Evolutionary conservation across 768 basidiomycete species (phyloP).

Genomic region (Podaxis sp.): DNA sequence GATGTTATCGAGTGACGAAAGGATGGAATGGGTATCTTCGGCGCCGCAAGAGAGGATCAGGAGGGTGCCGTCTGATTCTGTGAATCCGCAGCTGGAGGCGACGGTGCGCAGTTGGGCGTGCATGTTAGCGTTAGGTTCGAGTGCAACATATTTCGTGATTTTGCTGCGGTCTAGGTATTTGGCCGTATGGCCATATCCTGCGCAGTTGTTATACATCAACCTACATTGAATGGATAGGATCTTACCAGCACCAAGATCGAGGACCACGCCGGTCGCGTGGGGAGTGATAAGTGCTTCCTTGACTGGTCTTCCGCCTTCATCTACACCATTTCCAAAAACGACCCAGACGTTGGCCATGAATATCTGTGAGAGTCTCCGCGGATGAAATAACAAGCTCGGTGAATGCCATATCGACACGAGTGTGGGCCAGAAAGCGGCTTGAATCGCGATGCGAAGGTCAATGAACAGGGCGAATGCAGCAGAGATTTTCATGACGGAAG

Average conservation of each 20-base stretch:
- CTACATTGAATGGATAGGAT: not conserved
- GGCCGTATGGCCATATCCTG: conserved; percentile 64
- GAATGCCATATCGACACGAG: conserved; percentile 34
- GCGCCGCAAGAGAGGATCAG: conserved; percentile 64
- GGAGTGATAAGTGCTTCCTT: conserved; percentile 53
- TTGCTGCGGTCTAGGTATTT: conserved; percentile 55
- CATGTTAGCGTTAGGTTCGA: conserved; percentile 72
- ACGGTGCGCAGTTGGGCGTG: conserved; percentile 50
- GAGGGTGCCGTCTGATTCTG: conserved; percentile 50
- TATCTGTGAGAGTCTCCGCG: conserved; percentile 44
- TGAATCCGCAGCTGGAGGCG: conserved; percentile 53
- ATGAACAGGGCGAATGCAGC: conserved; percentile 39
- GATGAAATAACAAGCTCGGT: conserved; percentile 48
- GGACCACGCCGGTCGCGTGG: conserved; percentile 57
- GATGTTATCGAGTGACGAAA: conserved; percentile 30
- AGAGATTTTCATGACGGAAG: conserved; percentile 44
- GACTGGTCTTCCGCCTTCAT: conserved; percentile 37
- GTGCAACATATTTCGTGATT: conserved; percentile 66
- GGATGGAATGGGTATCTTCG: conserved; percentile 52
- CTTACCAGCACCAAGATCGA: conserved; percentile 70
- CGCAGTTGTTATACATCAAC: not conserved
- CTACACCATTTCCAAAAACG: conserved; percentile 44
- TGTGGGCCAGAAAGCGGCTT: conserved; percentile 44
- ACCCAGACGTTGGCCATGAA: conserved; percentile 65
- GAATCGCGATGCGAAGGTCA: conserved; percentile 42